Base-by-base conservation (phyloP, 1,284 basidiomycete species). In the Ganoderma sinense region DNA sequence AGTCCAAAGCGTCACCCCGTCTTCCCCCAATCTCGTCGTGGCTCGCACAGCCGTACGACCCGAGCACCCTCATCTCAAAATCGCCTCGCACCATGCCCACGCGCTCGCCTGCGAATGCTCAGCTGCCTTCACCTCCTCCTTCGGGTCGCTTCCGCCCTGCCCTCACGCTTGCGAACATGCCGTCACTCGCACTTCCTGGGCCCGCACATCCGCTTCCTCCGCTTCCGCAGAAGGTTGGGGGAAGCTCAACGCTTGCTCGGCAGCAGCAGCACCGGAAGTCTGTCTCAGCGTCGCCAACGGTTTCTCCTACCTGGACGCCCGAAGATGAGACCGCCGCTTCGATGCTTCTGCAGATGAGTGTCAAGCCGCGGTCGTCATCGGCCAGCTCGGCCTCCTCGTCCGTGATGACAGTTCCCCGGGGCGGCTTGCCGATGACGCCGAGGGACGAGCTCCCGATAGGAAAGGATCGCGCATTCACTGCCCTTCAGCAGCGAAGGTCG, bases 281-380 rank as follows among this genome's bases (percentile, higher is more conserved):
- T 6, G 51, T 69, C 58, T 70, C 68, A 16, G 60, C 55, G 31
- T 75, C 74, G 18, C 74, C 74, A 48, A 72, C 74, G 53, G 74
- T 77, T 51, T 82, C 81, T 43, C 83, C 82, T n/a, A 74, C 79
- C 55, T 85, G 86, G 75, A 89, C 91, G 8, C 87, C 88, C 0
- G 91, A 93, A 69, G 91, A 93, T 74, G 89, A 93, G 80, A 85
- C 84, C 0, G 90, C 90, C 0, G 91, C 91, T 11, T 88, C 91
- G 7, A 79, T 92, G 69, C 79, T 93, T 36, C 79, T 93, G 62
- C 87, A 91, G 73, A 91, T 92, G 73, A 86, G 88, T 76, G 81
- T 81, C 7, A 84, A 85, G 55, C 75, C 76, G 48, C 70, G 74
- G 31, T 71, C 66, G 39, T 66, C 74, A 6, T 68, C 75, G 36